phyloP scores from a whole-genome alignment of 768 basidiomycete species.

The Macrolepiota dolichaula region DNA sequence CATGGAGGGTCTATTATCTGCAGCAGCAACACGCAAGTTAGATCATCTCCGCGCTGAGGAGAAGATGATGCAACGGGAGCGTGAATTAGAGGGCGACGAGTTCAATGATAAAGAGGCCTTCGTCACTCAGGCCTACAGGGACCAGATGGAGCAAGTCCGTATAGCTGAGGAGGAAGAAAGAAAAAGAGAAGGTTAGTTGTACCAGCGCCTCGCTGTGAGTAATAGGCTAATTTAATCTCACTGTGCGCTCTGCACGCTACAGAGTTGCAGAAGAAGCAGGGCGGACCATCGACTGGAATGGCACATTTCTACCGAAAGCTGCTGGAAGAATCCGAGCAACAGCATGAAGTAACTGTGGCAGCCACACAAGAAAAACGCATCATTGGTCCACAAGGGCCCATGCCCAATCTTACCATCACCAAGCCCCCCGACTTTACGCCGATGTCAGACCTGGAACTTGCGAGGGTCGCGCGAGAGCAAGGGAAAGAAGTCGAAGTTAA shows the following conservation, averaged over 20 bases:
- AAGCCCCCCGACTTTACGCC: conserved; percentile 65
- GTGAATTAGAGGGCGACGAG: conserved; percentile 90
- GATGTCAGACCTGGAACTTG: conserved; percentile 72
- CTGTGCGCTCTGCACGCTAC: conserved; percentile 22
- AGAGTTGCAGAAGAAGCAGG: conserved; percentile 63
- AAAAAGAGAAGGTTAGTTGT: conserved; percentile 70
- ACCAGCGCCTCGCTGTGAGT: not conserved
- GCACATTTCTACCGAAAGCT: conserved; percentile 80
- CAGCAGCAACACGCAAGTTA: conserved; percentile 83
- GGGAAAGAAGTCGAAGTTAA: conserved; percentile 91
- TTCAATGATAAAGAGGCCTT: conserved; percentile 96
- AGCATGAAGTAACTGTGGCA: conserved; percentile 85
- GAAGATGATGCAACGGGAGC: conserved; percentile 93
- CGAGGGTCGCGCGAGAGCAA: conserved; percentile 60
- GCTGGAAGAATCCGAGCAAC: conserved; percentile 73
- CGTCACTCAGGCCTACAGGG: conserved; percentile 95
- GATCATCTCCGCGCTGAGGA: conserved; percentile 95
- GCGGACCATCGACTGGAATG: conserved; percentile 65
- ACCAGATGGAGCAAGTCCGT: conserved; percentile 91
- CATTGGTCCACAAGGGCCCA: conserved; percentile 61
- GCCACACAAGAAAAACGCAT: conserved; percentile 57
- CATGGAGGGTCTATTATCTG: conserved; percentile 71
- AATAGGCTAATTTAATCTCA: not conserved
- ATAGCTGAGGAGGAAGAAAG: conserved; percentile 92
- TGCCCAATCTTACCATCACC: conserved; percentile 69